Evolutionary conservation across 495 filamentous ascomycete species (phyloP).

Genomic region (Neurospora tetraspora): DNA sequence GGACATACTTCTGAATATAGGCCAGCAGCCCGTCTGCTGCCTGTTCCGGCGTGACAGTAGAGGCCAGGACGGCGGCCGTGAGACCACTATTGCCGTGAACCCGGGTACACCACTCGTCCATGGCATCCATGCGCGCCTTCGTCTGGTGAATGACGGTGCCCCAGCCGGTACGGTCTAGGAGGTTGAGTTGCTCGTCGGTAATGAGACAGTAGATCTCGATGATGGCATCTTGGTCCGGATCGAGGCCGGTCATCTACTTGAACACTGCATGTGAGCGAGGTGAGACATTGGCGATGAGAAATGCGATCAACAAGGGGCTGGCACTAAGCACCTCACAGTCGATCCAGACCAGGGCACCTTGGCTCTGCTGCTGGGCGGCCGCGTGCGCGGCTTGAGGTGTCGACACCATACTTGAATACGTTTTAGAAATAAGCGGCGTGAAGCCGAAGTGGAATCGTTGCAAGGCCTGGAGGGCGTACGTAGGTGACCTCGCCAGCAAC

Average conservation of each 20-base stretch:
- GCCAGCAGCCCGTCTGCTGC: constrained; percentile 65
- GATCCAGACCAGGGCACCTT: constrained; percentile 67
- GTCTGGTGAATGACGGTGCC: constrained; percentile 71
- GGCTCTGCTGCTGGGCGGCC: background rate
- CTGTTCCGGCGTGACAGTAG: constrained; percentile 56
- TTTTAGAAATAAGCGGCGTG: background rate
- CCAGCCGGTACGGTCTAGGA: constrained; percentile 70
- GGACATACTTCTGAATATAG: constrained; percentile 66
- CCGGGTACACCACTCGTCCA: constrained; percentile 55
- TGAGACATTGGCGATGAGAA: background rate
- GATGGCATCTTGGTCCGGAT: constrained; percentile 68
- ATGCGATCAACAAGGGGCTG: background rate
- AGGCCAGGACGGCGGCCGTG: constrained; percentile 64
- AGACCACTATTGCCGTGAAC: constrained; percentile 64
- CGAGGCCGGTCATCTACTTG: constrained; percentile 83
- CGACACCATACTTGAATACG: background rate
- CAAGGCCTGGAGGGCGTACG: background rate
- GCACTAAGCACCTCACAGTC: constrained; percentile 63
- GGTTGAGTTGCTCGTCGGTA: constrained; percentile 65
- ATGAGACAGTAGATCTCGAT: constrained; percentile 91
- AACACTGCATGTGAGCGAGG: background rate
- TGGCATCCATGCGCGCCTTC: constrained; percentile 57
- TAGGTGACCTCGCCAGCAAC: background rate
- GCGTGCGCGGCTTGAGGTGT: background rate
- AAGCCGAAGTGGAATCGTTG: background rate